Evolutionary conservation across 257 asterid species (phyloP).

Genomic region (Scutellaria barbata): DNA sequence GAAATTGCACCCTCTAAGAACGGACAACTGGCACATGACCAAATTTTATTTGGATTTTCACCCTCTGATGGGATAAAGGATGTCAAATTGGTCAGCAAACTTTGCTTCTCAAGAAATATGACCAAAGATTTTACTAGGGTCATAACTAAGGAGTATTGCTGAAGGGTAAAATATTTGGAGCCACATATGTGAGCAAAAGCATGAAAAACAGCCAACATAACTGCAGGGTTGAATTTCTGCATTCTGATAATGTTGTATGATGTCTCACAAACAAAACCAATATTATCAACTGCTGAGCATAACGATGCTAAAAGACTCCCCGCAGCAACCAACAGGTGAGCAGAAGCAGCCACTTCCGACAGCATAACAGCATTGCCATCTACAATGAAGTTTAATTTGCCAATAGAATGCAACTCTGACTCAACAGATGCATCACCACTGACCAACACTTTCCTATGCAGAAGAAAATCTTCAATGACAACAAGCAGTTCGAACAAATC

Average conservation of each 20-base stretch:
- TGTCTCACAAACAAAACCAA: conserved; percentile 79
- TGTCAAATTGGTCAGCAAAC: conserved; percentile 32
- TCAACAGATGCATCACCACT: conserved; percentile 45
- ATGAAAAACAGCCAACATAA: conserved; percentile 68
- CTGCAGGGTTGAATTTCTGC: conserved; percentile 46
- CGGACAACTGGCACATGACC: conserved; percentile 60
- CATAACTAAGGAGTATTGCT: conserved; percentile 60
- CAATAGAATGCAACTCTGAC: conserved; percentile 33
- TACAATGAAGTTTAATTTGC: conserved; percentile 47
- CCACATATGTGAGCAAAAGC: conserved; percentile 75
- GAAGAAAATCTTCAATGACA: conserved; percentile 70
- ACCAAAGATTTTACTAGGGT: conserved; percentile 75
- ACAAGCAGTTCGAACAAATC: conserved; percentile 60
- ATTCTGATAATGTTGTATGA: conserved; percentile 65
- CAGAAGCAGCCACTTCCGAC: conserved; percentile 58
- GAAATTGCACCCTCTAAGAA: conserved; percentile 65
- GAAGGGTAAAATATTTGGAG: conserved; percentile 56
- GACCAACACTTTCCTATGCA: conserved; percentile 55
- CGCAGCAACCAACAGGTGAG: conserved; percentile 60
- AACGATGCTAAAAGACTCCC: conserved; percentile 71
- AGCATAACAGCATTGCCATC: conserved; percentile 46
- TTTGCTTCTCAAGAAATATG: conserved; percentile 60
- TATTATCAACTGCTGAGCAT: conserved; percentile 65
- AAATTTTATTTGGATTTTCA: conserved; percentile 39
- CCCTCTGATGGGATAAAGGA: conserved; percentile 38